These are phyloP conservation scores for Lathyrus sativus DNA, from an alignment of 306 rosid genomes.

Conservation along the genomic window DNA sequence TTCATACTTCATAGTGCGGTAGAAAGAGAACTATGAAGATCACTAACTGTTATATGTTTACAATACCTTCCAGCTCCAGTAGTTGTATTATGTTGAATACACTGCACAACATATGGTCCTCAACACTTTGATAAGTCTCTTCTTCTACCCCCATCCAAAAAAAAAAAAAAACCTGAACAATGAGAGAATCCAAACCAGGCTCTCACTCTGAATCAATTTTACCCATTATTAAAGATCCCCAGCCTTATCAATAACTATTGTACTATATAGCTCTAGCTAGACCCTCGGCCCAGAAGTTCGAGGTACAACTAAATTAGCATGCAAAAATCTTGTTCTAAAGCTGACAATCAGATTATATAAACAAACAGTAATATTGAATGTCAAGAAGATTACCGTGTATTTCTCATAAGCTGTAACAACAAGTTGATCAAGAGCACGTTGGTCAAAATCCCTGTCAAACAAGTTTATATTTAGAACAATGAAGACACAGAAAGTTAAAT, in stretches of 20 bases:
- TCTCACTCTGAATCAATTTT: slow-evolving; percentile 16
- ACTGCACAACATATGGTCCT: not conserved
- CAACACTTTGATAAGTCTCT: not conserved
- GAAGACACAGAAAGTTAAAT: slow-evolving; percentile 35
- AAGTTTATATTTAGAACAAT: slow-evolving; percentile 36
- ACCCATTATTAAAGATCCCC: slow-evolving; percentile 16
- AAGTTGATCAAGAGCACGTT: slow-evolving; percentile 78
- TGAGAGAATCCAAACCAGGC: slow-evolving; percentile 20
- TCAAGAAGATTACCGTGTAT: slow-evolving; percentile 69
- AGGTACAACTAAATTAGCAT: slow-evolving; percentile 25
- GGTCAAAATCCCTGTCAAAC: slow-evolving; percentile 79
- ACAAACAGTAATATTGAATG: slow-evolving; percentile 24
- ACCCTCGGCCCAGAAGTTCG: not conserved
- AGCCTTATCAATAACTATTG: slow-evolving; percentile 5
- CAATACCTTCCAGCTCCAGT: too few relatives aligned
- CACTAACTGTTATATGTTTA: not conserved
- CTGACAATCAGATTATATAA: slow-evolving; percentile 26
- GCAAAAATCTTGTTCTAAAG: slow-evolving; percentile 11
- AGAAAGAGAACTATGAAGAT: not conserved
- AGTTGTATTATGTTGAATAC: not conserved
- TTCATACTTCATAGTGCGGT: not conserved
- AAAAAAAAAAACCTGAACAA: not conserved
- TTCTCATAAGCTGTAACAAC: slow-evolving; percentile 77
- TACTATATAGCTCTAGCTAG: slow-evolving; percentile 6
- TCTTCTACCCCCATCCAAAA: not conserved